Conservation (phyloP, 441 rosid genomes). For the Populus hybrid region DNA sequence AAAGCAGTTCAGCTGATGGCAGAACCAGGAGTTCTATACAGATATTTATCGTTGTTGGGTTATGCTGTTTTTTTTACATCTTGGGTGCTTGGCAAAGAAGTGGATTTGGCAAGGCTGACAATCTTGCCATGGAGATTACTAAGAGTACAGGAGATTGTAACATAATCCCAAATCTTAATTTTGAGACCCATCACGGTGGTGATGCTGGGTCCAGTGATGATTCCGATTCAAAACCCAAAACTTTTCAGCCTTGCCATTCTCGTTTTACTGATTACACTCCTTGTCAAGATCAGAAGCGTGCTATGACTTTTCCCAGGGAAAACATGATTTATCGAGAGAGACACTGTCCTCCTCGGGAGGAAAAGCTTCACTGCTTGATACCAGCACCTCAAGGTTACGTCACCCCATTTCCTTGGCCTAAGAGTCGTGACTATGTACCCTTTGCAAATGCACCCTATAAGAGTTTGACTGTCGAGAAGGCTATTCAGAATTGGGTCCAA, state of each 20-base stretch:
- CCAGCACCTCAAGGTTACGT: slow-evolving; percentile 95
- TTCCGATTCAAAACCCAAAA: slow-evolving; percentile 47
- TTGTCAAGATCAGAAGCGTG: slow-evolving; percentile 94
- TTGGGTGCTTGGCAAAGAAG: slow-evolving; percentile 98
- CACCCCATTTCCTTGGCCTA: slow-evolving; percentile 97
- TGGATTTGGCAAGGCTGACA: slow-evolving; percentile 97
- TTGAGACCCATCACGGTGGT: slow-evolving; percentile 91
- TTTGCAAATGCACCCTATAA: slow-evolving; percentile 97
- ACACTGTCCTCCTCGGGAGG: slow-evolving; percentile 62
- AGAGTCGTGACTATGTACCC: slow-evolving; percentile 94
- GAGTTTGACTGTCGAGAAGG: slow-evolving; percentile 96
- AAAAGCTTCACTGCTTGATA: slow-evolving; percentile 74
- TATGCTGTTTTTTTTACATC: slow-evolving; percentile 89
- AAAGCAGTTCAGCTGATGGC: slow-evolving; percentile 62
- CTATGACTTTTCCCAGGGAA: slow-evolving; percentile 95
- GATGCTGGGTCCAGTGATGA: slow-evolving; percentile 39
- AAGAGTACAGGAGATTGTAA: slow-evolving; percentile 83
- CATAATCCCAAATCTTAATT: slow-evolving; percentile 61
- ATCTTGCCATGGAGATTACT: slow-evolving; percentile 82
- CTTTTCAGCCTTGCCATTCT: slow-evolving; percentile 62
- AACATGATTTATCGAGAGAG: slow-evolving; percentile 90
- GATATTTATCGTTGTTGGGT: slow-evolving; percentile 67
- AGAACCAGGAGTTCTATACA: slow-evolving; percentile 83
- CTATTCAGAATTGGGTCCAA: slow-evolving; percentile 98
- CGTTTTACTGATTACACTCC: slow-evolving; percentile 85